These are phyloP conservation scores for Rubroboletus pulcherrimus DNA, from an alignment of 768 basidiomycete species.

Conservation along the genomic window DNA sequence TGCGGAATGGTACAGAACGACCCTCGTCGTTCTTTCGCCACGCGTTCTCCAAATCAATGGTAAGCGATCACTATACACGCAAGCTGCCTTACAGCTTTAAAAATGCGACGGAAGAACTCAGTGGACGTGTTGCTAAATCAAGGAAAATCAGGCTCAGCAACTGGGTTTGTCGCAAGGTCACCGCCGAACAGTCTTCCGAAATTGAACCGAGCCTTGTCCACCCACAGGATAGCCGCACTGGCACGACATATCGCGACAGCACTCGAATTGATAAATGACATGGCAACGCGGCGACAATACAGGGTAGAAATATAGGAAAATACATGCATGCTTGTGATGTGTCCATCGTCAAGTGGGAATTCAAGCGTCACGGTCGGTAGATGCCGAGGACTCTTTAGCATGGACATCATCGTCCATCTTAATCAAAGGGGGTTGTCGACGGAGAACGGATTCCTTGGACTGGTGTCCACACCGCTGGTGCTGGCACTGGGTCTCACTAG, in stretches of 20 bases:
- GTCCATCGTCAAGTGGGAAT: background rate
- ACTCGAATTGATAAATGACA: background rate
- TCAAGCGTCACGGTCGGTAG: background rate
- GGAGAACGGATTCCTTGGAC: slow-evolving; percentile 5
- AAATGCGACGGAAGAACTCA: too few species aligned
- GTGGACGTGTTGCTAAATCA: too few species aligned
- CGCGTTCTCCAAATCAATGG: too few species aligned
- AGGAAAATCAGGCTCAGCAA: background rate
- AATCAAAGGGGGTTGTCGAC: background rate
- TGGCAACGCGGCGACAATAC: background rate
- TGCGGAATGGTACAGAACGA: too few species aligned
- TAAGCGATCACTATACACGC: too few species aligned
- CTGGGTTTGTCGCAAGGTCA: background rate
- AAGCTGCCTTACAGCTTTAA: too few species aligned
- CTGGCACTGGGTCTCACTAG: background rate
- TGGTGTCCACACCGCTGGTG: background rate
- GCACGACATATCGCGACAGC: background rate
- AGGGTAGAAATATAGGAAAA: slow-evolving; percentile 1
- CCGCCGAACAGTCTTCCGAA: background rate
- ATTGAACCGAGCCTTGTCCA: too few species aligned
- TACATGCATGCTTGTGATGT: background rate
- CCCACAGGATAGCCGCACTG: background rate
- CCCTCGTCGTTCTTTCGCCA: too few species aligned
- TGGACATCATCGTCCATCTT: background rate
- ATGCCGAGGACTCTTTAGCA: background rate